phyloP scores from a whole-genome alignment of 768 basidiomycete species.

The Psilocybe cyanescens region DNA sequence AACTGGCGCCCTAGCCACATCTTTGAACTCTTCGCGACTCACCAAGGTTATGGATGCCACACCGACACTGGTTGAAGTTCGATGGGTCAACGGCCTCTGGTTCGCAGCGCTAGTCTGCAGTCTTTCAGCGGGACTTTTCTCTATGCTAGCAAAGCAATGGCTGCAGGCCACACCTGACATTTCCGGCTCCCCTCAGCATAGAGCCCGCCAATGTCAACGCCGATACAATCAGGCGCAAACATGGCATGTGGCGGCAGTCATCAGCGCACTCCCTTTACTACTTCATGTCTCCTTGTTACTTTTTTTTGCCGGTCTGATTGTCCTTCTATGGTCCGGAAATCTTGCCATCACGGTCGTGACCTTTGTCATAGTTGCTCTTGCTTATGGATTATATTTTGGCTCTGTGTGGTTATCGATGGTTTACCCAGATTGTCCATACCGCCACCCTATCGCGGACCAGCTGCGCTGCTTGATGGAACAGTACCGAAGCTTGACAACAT shows the following conservation, averaged over 20 bases:
- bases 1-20: not conserved
- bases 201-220: conserved; percentile 38
- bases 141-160: conserved; percentile 50
- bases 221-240: conserved; percentile 34
- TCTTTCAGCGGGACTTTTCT: conserved; percentile 41
- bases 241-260: conserved; percentile 41
- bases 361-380: conserved; percentile 34
- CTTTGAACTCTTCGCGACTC: not conserved
- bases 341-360: conserved; percentile 33
- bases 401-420: conserved; percentile 38
- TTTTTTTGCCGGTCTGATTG: conserved; percentile 42
- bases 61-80: conserved; percentile 24
- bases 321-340: conserved; percentile 39
- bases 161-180: conserved; percentile 33
- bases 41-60: not conserved
- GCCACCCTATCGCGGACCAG: conserved; percentile 39
- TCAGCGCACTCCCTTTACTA: conserved; percentile 39
- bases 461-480: conserved; percentile 22
- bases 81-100: conserved; percentile 48
- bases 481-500: not conserved
- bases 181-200: conserved; percentile 37
- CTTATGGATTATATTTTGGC: conserved; percentile 35
- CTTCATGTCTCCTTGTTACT: conserved; percentile 40
- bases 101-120: conserved; percentile 43
- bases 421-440: conserved; percentile 41